Conservation (phyloP, 805 yeast species). For the Lachancea mirantina region DNA sequence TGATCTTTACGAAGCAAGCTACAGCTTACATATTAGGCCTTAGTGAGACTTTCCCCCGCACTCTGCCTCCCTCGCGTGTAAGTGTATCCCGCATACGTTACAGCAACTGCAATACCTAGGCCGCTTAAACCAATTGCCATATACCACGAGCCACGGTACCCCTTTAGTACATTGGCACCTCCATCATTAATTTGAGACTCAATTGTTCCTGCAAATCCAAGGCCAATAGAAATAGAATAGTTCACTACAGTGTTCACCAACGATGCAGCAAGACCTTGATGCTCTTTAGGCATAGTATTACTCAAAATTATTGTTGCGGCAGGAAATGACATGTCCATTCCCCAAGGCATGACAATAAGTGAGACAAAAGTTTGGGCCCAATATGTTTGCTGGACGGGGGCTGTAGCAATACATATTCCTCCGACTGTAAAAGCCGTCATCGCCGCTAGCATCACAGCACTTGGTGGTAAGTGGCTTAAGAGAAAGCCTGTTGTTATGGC, state of each 20-base stretch:
- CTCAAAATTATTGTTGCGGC: constrained; percentile 54
- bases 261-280: constrained; percentile 66
- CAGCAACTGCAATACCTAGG: constrained; percentile 29
- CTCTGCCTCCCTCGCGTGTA: constrained; percentile 5
- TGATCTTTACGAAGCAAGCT: too few relatives aligned
- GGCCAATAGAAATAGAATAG: constrained; percentile 54
- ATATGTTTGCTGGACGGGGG: constrained; percentile 47
- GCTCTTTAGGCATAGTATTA: constrained; percentile 44
- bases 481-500: constrained; percentile 41
- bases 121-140: constrained; percentile 56
- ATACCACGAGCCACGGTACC: constrained; percentile 51
- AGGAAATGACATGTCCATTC: constrained; percentile 66
- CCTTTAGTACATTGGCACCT: constrained; percentile 26
- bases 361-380: constrained; percentile 51
- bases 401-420: constrained; percentile 39
- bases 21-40: too few relatives aligned
- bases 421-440: constrained; percentile 45
- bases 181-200: constrained; percentile 33
- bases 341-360: constrained; percentile 47
- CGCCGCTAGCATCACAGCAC: constrained; percentile 39
- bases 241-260: constrained; percentile 55
- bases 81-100: constrained; percentile 15
- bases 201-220: constrained; percentile 56
- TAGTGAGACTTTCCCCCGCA: too few relatives aligned
- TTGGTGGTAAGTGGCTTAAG: constrained; percentile 36